A percentile compares a stretch with the other conserved stretches of the same genome.
These are phyloP conservation scores for Ophiorrhiza pumila DNA, from an alignment of 257 asterid species.

Conservation along the genomic window DNA sequence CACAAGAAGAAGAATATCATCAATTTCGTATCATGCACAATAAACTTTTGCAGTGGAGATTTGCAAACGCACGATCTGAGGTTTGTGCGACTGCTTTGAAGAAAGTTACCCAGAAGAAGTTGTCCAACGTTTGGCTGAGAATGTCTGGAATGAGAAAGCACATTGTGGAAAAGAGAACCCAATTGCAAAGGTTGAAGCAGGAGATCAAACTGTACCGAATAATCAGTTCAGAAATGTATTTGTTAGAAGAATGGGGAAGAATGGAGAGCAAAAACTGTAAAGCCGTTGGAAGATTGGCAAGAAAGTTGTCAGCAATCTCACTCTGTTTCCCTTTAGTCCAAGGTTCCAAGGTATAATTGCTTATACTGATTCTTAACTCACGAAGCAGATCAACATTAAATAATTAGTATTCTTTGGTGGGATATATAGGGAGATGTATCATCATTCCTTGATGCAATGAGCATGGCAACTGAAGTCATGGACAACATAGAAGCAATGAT, in stretches of 20 bases:
- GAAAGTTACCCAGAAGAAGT: conserved; percentile 52
- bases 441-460: conserved; percentile 43
- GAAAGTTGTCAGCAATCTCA: conserved; percentile 67
- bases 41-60: conserved; percentile 77
- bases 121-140: conserved; percentile 50
- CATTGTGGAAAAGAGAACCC: conserved; percentile 34
- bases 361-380: background rate
- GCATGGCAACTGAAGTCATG: conserved; percentile 38
- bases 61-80: conserved; percentile 65
- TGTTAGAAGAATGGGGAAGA: conserved; percentile 62
- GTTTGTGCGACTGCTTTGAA: conserved; percentile 42
- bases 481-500: conserved; percentile 37
- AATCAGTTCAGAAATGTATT: conserved; percentile 36
- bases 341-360: conserved; percentile 40
- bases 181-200: conserved; percentile 39
- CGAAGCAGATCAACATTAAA: no score
- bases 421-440: conserved; percentile 40
- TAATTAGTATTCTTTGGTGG: no score
- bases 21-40: conserved; percentile 53
- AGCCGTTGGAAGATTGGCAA: conserved; percentile 57
- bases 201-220: conserved; percentile 36
- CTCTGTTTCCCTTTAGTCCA: conserved; percentile 51
- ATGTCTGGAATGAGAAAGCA: conserved; percentile 34
- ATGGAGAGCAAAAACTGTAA: conserved; percentile 51
- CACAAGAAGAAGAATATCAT: conserved; percentile 57